Base-by-base conservation (phyloP, 306 rosid species). In the Sphenostylis stenocarpa region DNA sequence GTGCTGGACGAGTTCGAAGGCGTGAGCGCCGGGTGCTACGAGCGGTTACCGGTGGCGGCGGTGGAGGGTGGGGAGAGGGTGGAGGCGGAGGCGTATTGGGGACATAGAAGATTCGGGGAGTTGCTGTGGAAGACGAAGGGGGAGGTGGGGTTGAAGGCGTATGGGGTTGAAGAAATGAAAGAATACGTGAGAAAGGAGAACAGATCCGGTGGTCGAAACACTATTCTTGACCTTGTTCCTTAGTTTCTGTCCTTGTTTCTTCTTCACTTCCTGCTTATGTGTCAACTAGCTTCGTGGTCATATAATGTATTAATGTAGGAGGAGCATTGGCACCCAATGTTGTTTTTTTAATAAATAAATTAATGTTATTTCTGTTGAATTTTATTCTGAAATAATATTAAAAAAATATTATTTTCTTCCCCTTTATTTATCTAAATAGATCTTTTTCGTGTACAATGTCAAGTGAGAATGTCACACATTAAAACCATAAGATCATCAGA, bases 1-100 rank as follows among this genome's bases (percentile, higher is more conserved):
- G 55, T 43, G 1, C 64, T 94, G 1, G 98, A 94, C 57, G 85
- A 82, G 15, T 80, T 87, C 17, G 97, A 90, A 66, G 93, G 88
- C 4, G 49, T 80, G 21, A n/a, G 62, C 3, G 12, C 5, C 4
- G 90, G 85, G 7, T 89, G 79, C 49, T 91, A 91, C 83, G 87
- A 90, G 73, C 86, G 96, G 26, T 73, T 86, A 0, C 84, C 87
- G 5, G 28, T 94, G 28, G 61, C n/a, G 48, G 81, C 26, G 41
- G 81, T 86, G 28, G 76, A 63, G 24, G 80, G 19, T 0, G 80
- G 38, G 3, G 84, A 7, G 44, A 67, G 60, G 44, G 83, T 73
- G 20, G 84, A 77, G 49, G 92, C 84, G 7, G 93, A 88, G 80
- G 90, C 87, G 39, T 91, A 91, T 65, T 91, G 79, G 51, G 97